Evolutionary conservation across 768 basidiomycete species (phyloP), one percentile per base, ranked within the genome.

Genomic region (Suillus discolor): DNA sequence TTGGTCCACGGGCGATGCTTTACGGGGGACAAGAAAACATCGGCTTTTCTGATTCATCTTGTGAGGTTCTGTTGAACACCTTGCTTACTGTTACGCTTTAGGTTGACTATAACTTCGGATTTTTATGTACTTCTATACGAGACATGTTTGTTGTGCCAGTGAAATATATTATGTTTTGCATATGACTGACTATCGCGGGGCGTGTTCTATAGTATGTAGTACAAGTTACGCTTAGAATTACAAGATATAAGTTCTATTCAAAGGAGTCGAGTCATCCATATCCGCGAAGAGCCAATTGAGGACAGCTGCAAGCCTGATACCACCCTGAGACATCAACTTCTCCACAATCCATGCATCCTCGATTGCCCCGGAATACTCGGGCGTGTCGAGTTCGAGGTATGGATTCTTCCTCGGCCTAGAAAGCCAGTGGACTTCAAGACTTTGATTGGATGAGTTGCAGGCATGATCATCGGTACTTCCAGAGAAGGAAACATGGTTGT

Each of bases 221-320:
- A 59, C 57, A 25, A 28, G 51, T 15, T 38, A 16, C 1, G 9
- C 23, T 8, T 12, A 41, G 2, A 16, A 41, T 20, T 42, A 42
- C 18, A 60, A 31, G 3, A 25, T 20, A 8, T 11, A 44, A 7
- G 39, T 60, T 42, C 42, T 44, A 20, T 60, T 60, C 6, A 28
- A 28, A 20, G 6, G 6, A 6, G 28, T 31, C 53, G 1, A 28
- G 38, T 18, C 74, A 75, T 25, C 70, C 69, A 63, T 12, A 7
- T 83, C 80, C 13, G 79, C 78, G 67, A 93, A 92, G 16, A 95
- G 79, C 71, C 83, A 88, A 71, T 97, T 97, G 68, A 98, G 78
- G 13, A 92, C 77, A 0, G 87, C 93, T 1, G 96, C 96, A 31
- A 97, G 87, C 28, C 96, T 83, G 38, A 97, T 79, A 1, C 95